Conservation (phyloP, 225 moss, liverwort and hornwort genomes). For the Pleurozium schreberi region DNA sequence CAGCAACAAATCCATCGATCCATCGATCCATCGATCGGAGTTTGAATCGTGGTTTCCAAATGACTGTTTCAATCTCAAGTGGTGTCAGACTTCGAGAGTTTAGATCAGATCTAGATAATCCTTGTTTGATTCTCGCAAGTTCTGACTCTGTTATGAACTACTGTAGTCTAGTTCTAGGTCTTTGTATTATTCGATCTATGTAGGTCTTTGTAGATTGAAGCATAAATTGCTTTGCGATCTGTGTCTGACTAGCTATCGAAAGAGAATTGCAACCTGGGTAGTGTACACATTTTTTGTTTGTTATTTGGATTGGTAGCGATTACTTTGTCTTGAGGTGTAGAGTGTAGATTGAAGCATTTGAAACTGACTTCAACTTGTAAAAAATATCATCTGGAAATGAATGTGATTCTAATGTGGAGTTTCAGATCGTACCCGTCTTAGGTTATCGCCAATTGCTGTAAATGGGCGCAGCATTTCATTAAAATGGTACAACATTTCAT, state of each 20-base stretch:
- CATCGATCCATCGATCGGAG: neutral
- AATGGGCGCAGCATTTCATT: no score
- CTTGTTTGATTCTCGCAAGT: neutral
- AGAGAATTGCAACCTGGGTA: neutral
- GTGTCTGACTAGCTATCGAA: neutral
- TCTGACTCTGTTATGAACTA: neutral
- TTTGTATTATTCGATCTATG: no score
- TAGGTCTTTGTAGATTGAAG: neutral
- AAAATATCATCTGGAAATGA: neutral
- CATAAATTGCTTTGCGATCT: neutral
- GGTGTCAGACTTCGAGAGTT: neutral
- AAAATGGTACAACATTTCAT: no score
- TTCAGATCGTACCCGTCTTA: neutral
- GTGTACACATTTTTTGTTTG: neutral
- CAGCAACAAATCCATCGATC: no score
- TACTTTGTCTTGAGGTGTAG: neutral
- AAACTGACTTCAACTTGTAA: neutral
- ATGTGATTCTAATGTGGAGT: neutral
- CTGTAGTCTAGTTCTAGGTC: no score
- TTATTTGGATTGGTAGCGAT: neutral
- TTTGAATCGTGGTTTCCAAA: neutral
- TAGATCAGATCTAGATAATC: neutral
- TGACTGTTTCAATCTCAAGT: neutral
- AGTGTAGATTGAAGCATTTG: neutral
- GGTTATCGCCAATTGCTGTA: no score